Evolutionary conservation across 306 rosid species (phyloP).

Genomic region (Malus sylvestris): DNA sequence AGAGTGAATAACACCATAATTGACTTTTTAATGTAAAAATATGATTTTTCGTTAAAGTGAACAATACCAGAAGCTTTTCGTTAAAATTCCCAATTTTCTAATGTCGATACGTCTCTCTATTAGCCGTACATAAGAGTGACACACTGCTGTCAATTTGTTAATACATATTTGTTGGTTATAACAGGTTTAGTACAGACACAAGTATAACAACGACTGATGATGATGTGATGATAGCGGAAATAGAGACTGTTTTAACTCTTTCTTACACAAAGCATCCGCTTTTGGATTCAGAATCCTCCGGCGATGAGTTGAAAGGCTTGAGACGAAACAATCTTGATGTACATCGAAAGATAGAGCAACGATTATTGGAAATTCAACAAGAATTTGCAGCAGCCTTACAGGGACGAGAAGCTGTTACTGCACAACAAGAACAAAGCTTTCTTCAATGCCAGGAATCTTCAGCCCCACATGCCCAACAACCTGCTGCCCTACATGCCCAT

Average conservation of each 20-base stretch:
- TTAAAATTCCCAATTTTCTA: no score
- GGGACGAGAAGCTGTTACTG: not conserved
- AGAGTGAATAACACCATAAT: no score
- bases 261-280: not conserved
- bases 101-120: no score
- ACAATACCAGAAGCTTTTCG: accelerated
- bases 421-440: not conserved
- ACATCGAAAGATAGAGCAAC: no score
- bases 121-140: no score
- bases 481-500: not conserved
- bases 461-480: not conserved
- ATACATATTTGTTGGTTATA: no score
- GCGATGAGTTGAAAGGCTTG: not conserved
- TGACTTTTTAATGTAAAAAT: no score
- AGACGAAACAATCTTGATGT: not conserved
- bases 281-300: not conserved
- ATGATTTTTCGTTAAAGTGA: no score
- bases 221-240: no score
- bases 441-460: not conserved
- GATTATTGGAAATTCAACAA: not conserved
- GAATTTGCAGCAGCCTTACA: not conserved
- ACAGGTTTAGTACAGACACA: no score
- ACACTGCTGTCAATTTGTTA: no score
- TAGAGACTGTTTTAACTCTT: not conserved
- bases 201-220: not conserved